Conservation (phyloP, 306 rosid genomes). For the Acacia melanoxylon region DNA sequence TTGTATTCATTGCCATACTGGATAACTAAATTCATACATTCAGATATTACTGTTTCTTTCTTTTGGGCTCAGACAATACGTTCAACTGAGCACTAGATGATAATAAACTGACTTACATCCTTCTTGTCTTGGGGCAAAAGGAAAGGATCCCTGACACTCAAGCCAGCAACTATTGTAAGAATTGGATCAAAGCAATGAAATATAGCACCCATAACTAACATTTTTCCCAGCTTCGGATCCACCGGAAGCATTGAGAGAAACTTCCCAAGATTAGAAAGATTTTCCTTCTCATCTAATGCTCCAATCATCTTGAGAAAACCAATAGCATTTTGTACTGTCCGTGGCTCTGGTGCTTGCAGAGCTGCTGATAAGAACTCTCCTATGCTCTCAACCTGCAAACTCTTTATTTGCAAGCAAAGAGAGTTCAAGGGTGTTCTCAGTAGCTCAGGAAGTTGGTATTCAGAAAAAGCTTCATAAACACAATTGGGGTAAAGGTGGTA, state of each 20-base stretch:
- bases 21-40: constrained; percentile 19
- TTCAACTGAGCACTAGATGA: constrained; percentile 28
- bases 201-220: constrained; percentile 94
- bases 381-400: constrained; percentile 93
- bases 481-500: constrained; percentile 92
- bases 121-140: constrained; percentile 96
- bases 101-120: constrained; percentile 64
- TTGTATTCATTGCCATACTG: constrained; percentile 23
- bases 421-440: constrained; percentile 95
- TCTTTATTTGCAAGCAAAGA: constrained; percentile 96
- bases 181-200: constrained; percentile 97
- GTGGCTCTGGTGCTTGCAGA: constrained; percentile 83
- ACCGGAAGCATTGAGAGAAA: constrained; percentile 93
- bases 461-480: constrained; percentile 88
- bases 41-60: background rate
- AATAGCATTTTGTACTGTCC: constrained; percentile 92
- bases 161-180: constrained; percentile 90
- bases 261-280: constrained; percentile 81
- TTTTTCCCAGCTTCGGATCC: constrained; percentile 96
- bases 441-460: constrained; percentile 95
- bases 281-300: constrained; percentile 87
- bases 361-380: constrained; percentile 94
- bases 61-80: background rate
- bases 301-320: constrained; percentile 90
- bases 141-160: constrained; percentile 97